These are phyloP conservation scores for Corymbia maculata DNA, from an alignment of 345 rosid species.

Conservation along the genomic window DNA sequence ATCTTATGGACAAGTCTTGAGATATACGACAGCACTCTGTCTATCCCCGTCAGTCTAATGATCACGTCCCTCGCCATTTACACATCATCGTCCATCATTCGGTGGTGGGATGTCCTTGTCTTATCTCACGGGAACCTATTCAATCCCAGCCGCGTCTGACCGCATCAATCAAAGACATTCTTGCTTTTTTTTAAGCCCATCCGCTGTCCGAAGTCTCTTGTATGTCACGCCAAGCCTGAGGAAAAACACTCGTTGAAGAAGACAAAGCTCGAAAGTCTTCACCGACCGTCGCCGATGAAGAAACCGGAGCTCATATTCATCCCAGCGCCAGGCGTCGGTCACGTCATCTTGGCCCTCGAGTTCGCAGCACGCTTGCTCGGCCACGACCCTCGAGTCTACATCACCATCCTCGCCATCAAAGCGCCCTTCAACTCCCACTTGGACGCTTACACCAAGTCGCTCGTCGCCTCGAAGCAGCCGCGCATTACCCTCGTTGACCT, in stretches of 20 bases:
- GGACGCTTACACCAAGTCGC: background rate
- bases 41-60: too few relatives aligned
- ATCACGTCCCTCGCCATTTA: background rate
- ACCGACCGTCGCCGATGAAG: background rate
- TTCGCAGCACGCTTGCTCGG: conserved; percentile 29
- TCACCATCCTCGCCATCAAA: conserved; percentile 16
- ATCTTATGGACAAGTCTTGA: background rate
- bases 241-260: background rate
- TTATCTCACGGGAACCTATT: background rate
- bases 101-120: background rate
- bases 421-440: background rate
- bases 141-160: background rate
- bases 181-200: background rate
- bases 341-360: conserved; percentile 34
- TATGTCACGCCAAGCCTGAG: background rate
- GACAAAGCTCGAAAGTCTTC: background rate
- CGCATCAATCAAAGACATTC: background rate
- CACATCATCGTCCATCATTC: background rate
- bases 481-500: conserved; percentile 18
- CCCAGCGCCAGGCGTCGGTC: conserved; percentile 26
- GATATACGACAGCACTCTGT: rapidly evolving
- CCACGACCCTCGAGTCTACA: conserved; percentile 13
- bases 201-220: background rate
- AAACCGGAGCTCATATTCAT: conserved; percentile 22
- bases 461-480: conserved; percentile 4